A percentile compares a stretch with the other conserved stretches of the same genome.
These are phyloP conservation scores for Biscogniauxia marginata DNA, from an alignment of 2,329 filamentous ascomycete genomes.

Conservation along the genomic window DNA sequence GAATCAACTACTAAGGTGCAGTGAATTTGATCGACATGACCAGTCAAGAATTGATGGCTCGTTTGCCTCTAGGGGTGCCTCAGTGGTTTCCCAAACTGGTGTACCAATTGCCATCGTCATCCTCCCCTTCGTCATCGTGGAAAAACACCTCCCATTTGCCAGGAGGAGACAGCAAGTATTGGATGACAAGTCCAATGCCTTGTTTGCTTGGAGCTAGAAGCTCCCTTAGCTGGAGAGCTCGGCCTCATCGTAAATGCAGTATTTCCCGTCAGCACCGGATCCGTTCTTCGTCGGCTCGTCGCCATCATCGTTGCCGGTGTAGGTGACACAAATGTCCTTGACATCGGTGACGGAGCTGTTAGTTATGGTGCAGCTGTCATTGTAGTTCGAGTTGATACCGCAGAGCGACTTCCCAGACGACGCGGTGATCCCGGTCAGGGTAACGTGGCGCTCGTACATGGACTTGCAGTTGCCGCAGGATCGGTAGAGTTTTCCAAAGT, in stretches of 20 bases:
- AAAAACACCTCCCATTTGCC: too few species aligned
- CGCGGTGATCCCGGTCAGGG: conserved; percentile 33
- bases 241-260: conserved; percentile 15
- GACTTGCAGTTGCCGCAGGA: conserved; percentile 44
- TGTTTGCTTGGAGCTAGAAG: background rate
- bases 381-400: conserved; percentile 52
- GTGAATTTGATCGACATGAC: background rate
- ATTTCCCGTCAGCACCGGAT: conserved; percentile 11
- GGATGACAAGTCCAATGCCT: too few species aligned
- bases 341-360: conserved; percentile 4
- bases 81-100: background rate
- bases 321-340: conserved; percentile 13
- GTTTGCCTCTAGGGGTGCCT: too few species aligned
- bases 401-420: conserved; percentile 29
- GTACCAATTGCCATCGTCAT: background rate
- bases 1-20: background rate
- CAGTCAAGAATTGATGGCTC: too few species aligned
- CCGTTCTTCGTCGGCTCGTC: conserved; percentile 15
- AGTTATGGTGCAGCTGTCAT: background rate
- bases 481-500: conserved; percentile 45
- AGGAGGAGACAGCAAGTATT: too few species aligned
- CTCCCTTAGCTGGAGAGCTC: background rate
- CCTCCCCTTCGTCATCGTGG: background rate
- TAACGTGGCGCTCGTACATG: conserved; percentile 30
- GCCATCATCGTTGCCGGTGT: conserved; percentile 10